These are phyloP conservation scores for Neurospora sp. DNA, from an alignment of 2,329 filamentous ascomycete genomes.

Conservation along the genomic window DNA sequence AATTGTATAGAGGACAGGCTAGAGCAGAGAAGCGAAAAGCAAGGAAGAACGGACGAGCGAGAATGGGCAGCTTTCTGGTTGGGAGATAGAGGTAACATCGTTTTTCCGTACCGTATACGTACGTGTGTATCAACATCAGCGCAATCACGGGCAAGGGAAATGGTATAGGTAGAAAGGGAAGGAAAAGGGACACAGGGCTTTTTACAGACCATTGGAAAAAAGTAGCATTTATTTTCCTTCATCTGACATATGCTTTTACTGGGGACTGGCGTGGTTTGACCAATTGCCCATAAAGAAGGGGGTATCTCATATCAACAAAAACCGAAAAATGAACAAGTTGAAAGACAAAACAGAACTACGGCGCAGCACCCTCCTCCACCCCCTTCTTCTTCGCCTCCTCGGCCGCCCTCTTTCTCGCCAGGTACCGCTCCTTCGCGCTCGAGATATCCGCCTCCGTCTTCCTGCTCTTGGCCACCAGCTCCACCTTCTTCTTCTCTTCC, in stretches of 20 bases:
- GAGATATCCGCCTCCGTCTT: slow-evolving; percentile 71
- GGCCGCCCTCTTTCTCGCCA: slow-evolving; percentile 65
- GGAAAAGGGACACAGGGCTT: not conserved
- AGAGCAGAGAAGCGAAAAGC: not conserved
- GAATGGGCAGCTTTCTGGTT: not conserved
- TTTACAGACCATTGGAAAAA: not conserved
- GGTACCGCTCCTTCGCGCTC: slow-evolving; percentile 69
- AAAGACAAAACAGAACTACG: slow-evolving; percentile 1
- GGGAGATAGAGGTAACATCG: not conserved
- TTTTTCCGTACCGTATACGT: not conserved
- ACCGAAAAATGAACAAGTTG: not conserved
- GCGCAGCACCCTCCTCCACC: slow-evolving; percentile 14
- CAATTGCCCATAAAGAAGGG: not conserved
- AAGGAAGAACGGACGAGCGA: not conserved
- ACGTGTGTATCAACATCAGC: slow-evolving; percentile 3
- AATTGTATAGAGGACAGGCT: not conserved
- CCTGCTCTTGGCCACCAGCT: slow-evolving; percentile 60
- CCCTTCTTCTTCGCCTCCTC: slow-evolving; percentile 55
- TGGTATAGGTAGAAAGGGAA: not conserved
- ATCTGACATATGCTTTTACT: slow-evolving; percentile 5
- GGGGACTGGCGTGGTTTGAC: not conserved
- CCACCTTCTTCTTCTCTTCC: slow-evolving; percentile 49
- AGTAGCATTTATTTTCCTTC: not conserved
- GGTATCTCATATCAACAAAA: not conserved
- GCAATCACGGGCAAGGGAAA: not conserved